Base-by-base conservation (phyloP, 2,329 filamentous ascomycete genomes). In the Sclerotinia trifoliorum region DNA sequence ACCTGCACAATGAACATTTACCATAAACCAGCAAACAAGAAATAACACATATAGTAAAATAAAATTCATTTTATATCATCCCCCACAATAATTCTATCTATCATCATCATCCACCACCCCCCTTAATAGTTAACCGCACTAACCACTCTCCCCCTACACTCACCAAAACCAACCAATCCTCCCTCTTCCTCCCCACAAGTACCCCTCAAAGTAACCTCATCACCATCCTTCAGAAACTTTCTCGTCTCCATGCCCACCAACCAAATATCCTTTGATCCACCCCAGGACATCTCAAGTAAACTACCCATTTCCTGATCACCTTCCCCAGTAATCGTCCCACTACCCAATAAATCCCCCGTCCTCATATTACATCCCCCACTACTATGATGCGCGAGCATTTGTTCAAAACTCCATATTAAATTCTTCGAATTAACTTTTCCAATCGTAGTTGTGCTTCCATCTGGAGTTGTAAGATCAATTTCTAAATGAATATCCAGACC, bases 381-480 rank as follows among this genome's bases (percentile, higher is more conserved):
- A 1, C 89, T 88, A 77, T 94, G 91, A 77, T 94, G 91, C 1
- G 91, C 86, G 52, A 94, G 82, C 90, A 94, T 93, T 78, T 94
- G 91, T 5, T 90, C 86, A 79, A 94, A 94, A 0, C 90, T 93
- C 84, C 88, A 94, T n/a, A 94, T 82, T 15, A 94, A 81, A 74
- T 94, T 85, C 72, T 83, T 85, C 13, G 88, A 85, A 68, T 83
- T 89, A 70, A 83, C 89, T 70, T 80, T 83, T 1, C 84, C 82
- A 58, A 94, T 84, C 0, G 85, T 86, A 0, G 85, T 87, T 0
- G 83, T 80, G 52, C 79, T 78, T n/a, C 81, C 81, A 65, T 82
- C 79, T 3, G 82, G 78, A 19, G 81, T 88, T 21, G 80, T 82
- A 17, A 92, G 75, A 48, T 91, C 86, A 13, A 94, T 85, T 70